These are phyloP conservation scores for Clitopilus passeckerianus DNA, from an alignment of 768 basidiomycete genomes.

Conservation along the genomic window DNA sequence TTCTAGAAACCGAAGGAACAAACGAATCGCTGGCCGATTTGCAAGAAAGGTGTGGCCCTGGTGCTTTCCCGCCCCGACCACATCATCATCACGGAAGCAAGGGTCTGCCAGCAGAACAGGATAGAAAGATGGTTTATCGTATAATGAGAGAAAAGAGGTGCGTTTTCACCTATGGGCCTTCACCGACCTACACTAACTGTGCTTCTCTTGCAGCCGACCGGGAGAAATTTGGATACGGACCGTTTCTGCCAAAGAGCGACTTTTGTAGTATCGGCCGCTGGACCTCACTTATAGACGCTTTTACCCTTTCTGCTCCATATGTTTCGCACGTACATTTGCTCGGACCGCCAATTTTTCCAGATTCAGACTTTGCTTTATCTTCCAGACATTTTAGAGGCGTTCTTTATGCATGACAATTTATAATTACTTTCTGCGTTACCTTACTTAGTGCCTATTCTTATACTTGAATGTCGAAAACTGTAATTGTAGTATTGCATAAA, in stretches of 20 bases:
- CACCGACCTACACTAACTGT: constrained; percentile 1
- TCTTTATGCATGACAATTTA: not conserved
- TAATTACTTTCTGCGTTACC: not conserved
- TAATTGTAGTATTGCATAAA: not conserved
- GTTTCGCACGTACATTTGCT: not conserved
- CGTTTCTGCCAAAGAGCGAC: constrained; percentile 60
- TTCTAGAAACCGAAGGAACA: constrained; percentile 85
- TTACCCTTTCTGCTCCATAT: not conserved
- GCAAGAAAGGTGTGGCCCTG: constrained; percentile 65
- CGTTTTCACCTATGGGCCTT: constrained; percentile 14
- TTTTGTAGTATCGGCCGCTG: constrained; percentile 27
- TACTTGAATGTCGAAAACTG: not conserved
- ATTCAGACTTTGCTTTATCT: not conserved
- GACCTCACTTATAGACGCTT: not conserved
- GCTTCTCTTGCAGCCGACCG: constrained; percentile 45
- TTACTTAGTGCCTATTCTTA: not conserved
- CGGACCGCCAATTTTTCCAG: not conserved
- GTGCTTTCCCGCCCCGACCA: constrained; percentile 60
- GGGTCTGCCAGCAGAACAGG: constrained; percentile 25
- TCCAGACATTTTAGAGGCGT: not conserved
- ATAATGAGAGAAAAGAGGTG: constrained; percentile 80
- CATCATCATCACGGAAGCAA: constrained; percentile 31
- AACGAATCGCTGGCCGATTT: constrained; percentile 81
- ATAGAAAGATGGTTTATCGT: constrained; percentile 56
- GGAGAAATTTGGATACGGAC: constrained; percentile 70